phyloP scores from a whole-genome alignment of 768 basidiomycete genomes.

The Kwoniella shandongensis region DNA sequence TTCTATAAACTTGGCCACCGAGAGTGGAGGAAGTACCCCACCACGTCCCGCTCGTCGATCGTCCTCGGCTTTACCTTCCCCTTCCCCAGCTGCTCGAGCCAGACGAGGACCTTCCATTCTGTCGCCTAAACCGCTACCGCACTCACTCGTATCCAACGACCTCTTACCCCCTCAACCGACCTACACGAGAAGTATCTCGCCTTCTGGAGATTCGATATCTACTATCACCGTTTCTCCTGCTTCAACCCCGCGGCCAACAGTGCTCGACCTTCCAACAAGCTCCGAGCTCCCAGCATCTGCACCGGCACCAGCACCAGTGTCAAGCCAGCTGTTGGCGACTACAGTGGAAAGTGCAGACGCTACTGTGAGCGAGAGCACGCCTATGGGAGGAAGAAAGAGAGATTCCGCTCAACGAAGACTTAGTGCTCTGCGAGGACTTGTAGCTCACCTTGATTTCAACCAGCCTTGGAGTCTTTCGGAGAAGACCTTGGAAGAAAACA shows the following conservation, averaged over 20 bases:
- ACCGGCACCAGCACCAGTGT: neutral
- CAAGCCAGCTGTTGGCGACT: slow-evolving; percentile 8
- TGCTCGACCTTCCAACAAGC: slow-evolving; percentile 6
- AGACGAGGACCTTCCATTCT: slow-evolving; percentile 13
- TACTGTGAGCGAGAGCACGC: slow-evolving; percentile 5
- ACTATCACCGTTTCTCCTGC: slow-evolving; percentile 32
- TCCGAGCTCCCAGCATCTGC: neutral
- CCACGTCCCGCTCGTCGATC: slow-evolving; percentile 26
- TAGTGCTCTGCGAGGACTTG: slow-evolving; percentile 39
- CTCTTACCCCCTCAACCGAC: slow-evolving; percentile 23
- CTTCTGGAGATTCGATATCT: slow-evolving; percentile 34
- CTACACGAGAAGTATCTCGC: slow-evolving; percentile 25
- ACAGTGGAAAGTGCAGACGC: too few species aligned
- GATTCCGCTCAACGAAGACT: slow-evolving; percentile 43
- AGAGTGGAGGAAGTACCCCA: slow-evolving; percentile 7
- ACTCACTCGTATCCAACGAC: slow-evolving; percentile 14
- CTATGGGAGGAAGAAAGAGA: slow-evolving; percentile 27
- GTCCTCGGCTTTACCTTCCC: slow-evolving; percentile 15
- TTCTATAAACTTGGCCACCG: too few species aligned
- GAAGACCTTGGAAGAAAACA: slow-evolving; percentile 3
- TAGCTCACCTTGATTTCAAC: slow-evolving; percentile 43
- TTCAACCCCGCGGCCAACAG: slow-evolving; percentile 19
- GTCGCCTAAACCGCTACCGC: slow-evolving; percentile 18
- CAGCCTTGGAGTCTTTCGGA: slow-evolving; percentile 35
- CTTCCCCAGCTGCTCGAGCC: neutral